Base-by-base conservation (phyloP, 2,329 filamentous ascomycete species). In the Bipolaris sorokiniana region DNA sequence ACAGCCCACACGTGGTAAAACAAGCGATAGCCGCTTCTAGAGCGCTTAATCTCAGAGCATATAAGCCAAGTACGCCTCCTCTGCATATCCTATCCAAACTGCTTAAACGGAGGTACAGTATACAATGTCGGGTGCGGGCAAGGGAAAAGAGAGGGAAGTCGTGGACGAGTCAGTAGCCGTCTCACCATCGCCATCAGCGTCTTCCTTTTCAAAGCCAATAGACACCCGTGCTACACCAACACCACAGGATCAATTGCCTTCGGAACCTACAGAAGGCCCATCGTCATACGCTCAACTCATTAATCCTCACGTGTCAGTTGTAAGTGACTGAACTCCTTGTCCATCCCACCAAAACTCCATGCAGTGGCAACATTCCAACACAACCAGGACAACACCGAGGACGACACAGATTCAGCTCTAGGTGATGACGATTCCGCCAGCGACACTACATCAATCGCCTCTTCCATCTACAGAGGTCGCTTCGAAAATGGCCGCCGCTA, bases 401-500 rank as follows among this genome's bases (percentile, higher is more conserved):
- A 48, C 13, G 66, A 66, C 33, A 57, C 61, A 15, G 70, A 72
- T 48, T 71, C 54, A n/a, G 54, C 54, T 4, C 38, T 57, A 15
- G 55, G 55, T 40, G 55, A 58, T 28, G 55, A 54, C 4, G 51
- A 52, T 10, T 33, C 48, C 5, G 16, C 68, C 15, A 70, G 64
- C 55, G 69, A 72, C 49, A 72, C 69, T n/a, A 72, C 70, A 5
- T 71, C 70, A 4, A 69, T 74, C 16, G 61, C 69, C 1, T 71
- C 67, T 5, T 69, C 64, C 33, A 74, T 75, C 48, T 64, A 65
- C 61, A 62, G 56, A 26, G 66, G 73, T 47, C 69, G 70, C 37
- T 72, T 66, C 22, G 69, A 70, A 36, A 70, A 75, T 62, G 72
- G 72, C 11, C 71, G 72, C 3, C 63, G 71, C 4, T 75, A 75